Base-by-base conservation (phyloP, 1,284 basidiomycete genomes). In the Cryptococcus sp. region DNA sequence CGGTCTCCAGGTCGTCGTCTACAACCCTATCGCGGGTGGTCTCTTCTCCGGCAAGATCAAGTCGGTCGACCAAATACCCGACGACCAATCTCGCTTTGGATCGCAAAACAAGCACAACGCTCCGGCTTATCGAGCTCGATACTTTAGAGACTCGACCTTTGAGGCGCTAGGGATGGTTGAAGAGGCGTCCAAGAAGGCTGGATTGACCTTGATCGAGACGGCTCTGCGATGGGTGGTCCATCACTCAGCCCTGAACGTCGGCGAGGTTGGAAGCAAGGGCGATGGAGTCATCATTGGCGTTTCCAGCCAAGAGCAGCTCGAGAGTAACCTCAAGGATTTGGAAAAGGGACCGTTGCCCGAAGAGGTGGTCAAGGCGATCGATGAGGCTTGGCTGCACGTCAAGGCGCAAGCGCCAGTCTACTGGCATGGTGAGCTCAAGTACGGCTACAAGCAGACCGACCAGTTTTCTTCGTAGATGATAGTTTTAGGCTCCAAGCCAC, bases 1-100 rank as follows among this genome's bases (percentile, higher is more conserved):
- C 61, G 79, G 77, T 19, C 61, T 83, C 43, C 66, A 78, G 23
- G 68, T 81, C 44, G 79, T 81, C 18, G 69, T 78, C 28, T 80
- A 77, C 62, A 78, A 76, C 53, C 77, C 78, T n/a, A 69, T 80
- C 28, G 78, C 78, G 25, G 77, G 76, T 5, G 78, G 77, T 12
- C 71, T 78, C 45, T 75, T 79, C 55, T 73, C 76, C 12, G 78
- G 77, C 10, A 77, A 76, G 56, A 61, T 76, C 47, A 59, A 71
- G 28, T 68, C 69, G 11, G 59, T 66, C 10, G 69, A 73, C 43
- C 49, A 57, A 21, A 37, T 47, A 5, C 52, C 47, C 3, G 59
- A 63, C 23, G 56, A 58, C 25, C 43, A 44, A 34, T 55, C 54
- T n/a, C 45, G 62, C 32, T 65, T 65, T 50, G 53, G 55, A 3